Base-by-base conservation (phyloP, 805 yeast genomes). In the Candida manassasensis region DNA sequence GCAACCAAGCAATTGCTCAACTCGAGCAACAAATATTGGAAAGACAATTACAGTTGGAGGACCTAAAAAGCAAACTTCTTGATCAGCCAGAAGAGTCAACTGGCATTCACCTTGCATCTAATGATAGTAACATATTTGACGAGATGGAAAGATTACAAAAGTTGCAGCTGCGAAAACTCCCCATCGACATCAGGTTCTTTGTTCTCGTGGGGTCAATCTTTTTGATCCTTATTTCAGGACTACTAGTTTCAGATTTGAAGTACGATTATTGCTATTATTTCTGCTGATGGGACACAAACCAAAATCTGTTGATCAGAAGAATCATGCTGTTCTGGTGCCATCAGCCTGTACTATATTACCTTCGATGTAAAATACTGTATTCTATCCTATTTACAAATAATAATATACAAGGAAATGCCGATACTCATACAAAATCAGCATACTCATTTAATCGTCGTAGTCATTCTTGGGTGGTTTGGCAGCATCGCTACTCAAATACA, bases 401-500 rank as follows among this genome's bases (percentile, higher is more conserved):
- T 24, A 24, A 24, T 13, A 24, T 25, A 30, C 27, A 32, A 24
- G 15, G n/a, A 10, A 17, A 16, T 19, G 13, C 12, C n/a, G n/a
- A 17, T 10, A 19, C 11, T 7, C 10, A 13, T 12, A 15, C 3
- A 21, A 18, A 16, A 13, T 26, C 14, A 25, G 19, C 35, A 25
- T 19, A 28, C 32, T 35, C 37, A 22, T 28, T 44, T 51, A 67
- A 21, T 59, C 67, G 52, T 88, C 94, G 60, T 88, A 93, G 63
- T 93, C 97, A 52, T 84, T 81, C 31, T 69, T 55, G 13, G 97
- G 97, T 16, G 97, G 97, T 32, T 75, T 74, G 3, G 81, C 79
- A 53, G 81, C 73, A 47, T 88, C 97, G 48, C 84, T 78, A 48
- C 89, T 75, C 82, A 89, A 73, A 50, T 89, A 89, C 45, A 84